Evolutionary conservation across 1,139 yeast species (phyloP).

Genomic region (Yamadazyma diddensiae): DNA sequence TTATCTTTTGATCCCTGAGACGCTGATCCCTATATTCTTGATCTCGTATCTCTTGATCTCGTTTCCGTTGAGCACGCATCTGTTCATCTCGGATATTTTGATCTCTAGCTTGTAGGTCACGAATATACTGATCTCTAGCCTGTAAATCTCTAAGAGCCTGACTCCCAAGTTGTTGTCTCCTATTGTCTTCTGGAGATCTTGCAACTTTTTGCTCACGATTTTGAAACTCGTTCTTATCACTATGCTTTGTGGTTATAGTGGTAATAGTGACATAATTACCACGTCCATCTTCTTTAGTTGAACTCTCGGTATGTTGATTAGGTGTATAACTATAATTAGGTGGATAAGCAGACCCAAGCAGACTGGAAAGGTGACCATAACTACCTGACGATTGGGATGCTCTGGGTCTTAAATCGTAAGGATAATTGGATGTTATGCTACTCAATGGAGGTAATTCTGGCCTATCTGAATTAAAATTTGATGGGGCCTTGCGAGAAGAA

Average conservation of each 20-base stretch:
- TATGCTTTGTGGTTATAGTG: slow-evolving; percentile 15
- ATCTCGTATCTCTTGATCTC: slow-evolving; percentile 1
- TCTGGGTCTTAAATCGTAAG: slow-evolving; percentile 1
- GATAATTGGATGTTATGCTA: slow-evolving; percentile 2
- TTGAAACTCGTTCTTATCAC: neutral
- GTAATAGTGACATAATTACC: slow-evolving; percentile 12
- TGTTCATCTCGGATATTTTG: no score
- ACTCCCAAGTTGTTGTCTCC: no score
- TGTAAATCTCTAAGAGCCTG: no score
- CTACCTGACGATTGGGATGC: neutral
- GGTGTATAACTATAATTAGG: neutral
- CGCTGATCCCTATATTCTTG: slow-evolving; percentile 4
- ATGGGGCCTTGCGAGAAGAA: no score
- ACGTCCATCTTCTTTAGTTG: slow-evolving; percentile 1
- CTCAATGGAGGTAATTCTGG: slow-evolving; percentile 6
- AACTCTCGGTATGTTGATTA: slow-evolving; percentile 2
- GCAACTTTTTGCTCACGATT: neutral
- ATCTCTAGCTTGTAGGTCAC: no score
- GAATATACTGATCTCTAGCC: no score
- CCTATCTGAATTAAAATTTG: no score
- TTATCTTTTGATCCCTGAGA: slow-evolving; percentile 3
- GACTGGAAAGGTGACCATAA: slow-evolving; percentile 1
- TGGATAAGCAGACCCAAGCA: neutral
- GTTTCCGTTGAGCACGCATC: no score
- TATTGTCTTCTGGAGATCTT: neutral